These are phyloP conservation scores for Sonneratia alba DNA, from an alignment of 345 rosid genomes.

Conservation along the genomic window DNA sequence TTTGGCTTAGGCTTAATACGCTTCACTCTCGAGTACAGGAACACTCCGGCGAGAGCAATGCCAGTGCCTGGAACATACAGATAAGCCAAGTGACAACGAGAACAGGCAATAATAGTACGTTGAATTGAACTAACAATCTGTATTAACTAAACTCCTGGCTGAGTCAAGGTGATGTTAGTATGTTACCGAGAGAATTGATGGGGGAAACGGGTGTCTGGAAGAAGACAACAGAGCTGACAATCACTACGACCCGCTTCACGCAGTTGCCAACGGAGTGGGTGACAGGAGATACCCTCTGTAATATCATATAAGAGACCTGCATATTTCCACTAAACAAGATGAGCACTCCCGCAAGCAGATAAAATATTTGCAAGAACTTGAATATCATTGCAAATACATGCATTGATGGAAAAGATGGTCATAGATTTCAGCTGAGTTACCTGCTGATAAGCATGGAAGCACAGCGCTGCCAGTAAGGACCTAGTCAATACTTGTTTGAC, in stretches of 20 bases:
- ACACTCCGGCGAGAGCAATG: constrained; percentile 88
- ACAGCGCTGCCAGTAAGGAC: constrained; percentile 42
- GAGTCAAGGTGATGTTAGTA: not conserved
- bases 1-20: constrained; percentile 82
- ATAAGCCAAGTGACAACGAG: not conserved
- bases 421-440: constrained; percentile 9
- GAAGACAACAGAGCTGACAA: constrained; percentile 95
- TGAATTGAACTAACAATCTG: too few relatives aligned
- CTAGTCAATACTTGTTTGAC: constrained; percentile 25
- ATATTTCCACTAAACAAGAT: constrained; percentile 4
- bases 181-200: constrained; percentile 73
- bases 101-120: not conserved
- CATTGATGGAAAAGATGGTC: not conserved
- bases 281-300: constrained; percentile 95
- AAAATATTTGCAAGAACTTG: too few relatives aligned
- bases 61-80: constrained; percentile 66
- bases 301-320: constrained; percentile 95
- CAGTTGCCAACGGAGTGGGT: constrained; percentile 98
- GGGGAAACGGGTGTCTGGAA: constrained; percentile 77
- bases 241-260: constrained; percentile 98
- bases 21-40: constrained; percentile 90
- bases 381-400: not conserved
- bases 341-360: constrained; percentile 1
- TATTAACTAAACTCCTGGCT: not conserved
- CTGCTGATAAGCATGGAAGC: constrained; percentile 57